phyloP scores from a whole-genome alignment of 441 rosid genomes.

The Cnidoscolus chayamansa region DNA sequence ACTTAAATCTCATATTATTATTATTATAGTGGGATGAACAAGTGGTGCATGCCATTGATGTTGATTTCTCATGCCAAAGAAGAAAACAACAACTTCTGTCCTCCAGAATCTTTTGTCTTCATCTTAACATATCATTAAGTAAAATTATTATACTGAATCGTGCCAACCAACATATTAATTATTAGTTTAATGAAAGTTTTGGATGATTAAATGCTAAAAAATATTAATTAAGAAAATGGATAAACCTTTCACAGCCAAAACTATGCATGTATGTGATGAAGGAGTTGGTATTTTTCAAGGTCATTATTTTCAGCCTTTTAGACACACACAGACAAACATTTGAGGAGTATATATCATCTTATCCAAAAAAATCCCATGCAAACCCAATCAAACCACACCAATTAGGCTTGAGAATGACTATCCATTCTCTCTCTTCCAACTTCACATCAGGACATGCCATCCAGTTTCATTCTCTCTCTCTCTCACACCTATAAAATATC shows the following conservation, averaged over 20 bases:
- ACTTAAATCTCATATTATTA: neutral
- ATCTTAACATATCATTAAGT: neutral
- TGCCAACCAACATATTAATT: too few relatives aligned
- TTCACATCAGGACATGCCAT: neutral
- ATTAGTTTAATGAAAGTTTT: too few relatives aligned
- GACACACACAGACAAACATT: constrained; percentile 12
- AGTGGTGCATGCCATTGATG: neutral
- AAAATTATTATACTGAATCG: too few relatives aligned
- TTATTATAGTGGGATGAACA: neutral
- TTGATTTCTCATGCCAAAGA: neutral
- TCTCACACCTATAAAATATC: neutral
- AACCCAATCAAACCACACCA: constrained; percentile 29
- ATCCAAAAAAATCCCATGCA: constrained; percentile 24
- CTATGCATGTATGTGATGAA: neutral
- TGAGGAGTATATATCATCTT: constrained; percentile 14
- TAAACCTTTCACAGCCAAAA: neutral
- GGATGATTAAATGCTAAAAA: too few relatives aligned
- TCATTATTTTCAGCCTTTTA: neutral
- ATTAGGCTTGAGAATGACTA: constrained; percentile 24
- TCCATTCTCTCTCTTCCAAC: neutral
- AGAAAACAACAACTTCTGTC: neutral
- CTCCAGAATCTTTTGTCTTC: neutral
- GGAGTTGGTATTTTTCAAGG: neutral
- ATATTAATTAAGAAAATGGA: neutral
- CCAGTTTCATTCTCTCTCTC: too few relatives aligned